Evolutionary conservation across 2,329 filamentous ascomycete genomes (phyloP).

Genomic region (Nemania abortiva): DNA sequence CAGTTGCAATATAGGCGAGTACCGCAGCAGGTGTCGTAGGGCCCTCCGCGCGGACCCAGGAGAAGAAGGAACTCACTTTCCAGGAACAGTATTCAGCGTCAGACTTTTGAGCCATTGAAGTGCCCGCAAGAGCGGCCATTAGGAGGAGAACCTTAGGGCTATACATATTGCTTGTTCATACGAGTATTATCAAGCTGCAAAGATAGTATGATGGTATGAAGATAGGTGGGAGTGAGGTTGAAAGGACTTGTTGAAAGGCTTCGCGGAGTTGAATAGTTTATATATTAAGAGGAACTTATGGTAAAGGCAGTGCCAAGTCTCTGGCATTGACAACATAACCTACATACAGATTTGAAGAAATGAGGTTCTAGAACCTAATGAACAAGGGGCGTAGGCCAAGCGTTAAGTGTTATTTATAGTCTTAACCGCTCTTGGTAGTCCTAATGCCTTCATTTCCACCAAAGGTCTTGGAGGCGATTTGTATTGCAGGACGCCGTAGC

Average conservation of each 20-base stretch:
- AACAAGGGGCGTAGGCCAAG: no score
- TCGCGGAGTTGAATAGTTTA: conserved; percentile 14
- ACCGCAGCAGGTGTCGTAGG: conserved; percentile 33
- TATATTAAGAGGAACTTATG: conserved; percentile 16
- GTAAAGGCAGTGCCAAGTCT: not conserved
- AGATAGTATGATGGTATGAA: conserved; percentile 1
- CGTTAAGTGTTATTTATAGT: no score
- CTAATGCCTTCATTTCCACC: no score
- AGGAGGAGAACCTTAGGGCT: conserved; percentile 7
- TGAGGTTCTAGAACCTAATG: no score
- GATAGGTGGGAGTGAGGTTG: not conserved
- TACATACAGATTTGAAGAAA: no score
- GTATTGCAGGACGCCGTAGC: no score
- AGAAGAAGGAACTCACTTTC: conserved; percentile 30
- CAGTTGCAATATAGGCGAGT: conserved; percentile 21
- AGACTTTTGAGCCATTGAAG: conserved; percentile 21
- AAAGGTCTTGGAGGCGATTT: no score
- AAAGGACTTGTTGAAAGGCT: not conserved
- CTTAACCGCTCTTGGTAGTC: no score
- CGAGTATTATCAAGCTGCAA: not conserved
- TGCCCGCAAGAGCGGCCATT: conserved; percentile 23
- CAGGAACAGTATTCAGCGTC: conserved; percentile 25
- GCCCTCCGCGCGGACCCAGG: conserved; percentile 13
- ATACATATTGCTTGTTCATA: conserved; percentile 26
- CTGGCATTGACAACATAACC: not conserved